A percentile compares a stretch with the other conserved stretches of the same genome.
Conservation (phyloP, 2,329 filamentous ascomycete species). For the Botrytis paeoniae region DNA sequence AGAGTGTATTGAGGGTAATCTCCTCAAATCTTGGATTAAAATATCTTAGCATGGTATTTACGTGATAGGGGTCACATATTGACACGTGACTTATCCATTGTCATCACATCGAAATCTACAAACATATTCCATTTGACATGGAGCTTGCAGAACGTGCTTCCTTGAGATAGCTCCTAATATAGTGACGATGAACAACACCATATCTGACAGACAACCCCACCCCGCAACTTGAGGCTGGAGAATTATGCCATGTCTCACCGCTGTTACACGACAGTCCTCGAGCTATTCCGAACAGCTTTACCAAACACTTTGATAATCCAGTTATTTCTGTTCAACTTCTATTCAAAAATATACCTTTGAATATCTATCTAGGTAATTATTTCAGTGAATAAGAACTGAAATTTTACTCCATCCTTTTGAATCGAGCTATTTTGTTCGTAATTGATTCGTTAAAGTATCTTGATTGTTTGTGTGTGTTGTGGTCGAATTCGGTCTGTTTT, state of each 20-base stretch:
- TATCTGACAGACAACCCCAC: not conserved
- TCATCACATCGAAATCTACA: not conserved
- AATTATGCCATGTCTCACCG: slow-evolving; percentile 1
- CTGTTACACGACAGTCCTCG: not conserved
- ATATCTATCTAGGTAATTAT: not conserved
- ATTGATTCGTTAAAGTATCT: no score
- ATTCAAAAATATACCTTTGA: not conserved
- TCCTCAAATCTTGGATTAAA: not conserved
- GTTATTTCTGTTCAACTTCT: not conserved
- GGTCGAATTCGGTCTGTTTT: not conserved
- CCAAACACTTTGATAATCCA: not conserved
- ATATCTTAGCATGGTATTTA: not conserved
- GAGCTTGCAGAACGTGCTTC: not conserved
- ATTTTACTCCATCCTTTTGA: not conserved
- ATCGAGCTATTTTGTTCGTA: not conserved
- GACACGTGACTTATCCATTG: not conserved
- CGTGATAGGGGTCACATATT: no score
- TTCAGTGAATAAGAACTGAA: not conserved
- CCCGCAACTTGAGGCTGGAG: not conserved
- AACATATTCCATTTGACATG: not conserved
- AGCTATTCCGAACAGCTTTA: not conserved
- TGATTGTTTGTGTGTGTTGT: not conserved
- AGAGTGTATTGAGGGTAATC: not conserved
- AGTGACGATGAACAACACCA: not conserved
- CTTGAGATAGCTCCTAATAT: not conserved